Evolutionary conservation across 2,329 filamentous ascomycete species (phyloP).

Genomic region (Sarocladium strictum): DNA sequence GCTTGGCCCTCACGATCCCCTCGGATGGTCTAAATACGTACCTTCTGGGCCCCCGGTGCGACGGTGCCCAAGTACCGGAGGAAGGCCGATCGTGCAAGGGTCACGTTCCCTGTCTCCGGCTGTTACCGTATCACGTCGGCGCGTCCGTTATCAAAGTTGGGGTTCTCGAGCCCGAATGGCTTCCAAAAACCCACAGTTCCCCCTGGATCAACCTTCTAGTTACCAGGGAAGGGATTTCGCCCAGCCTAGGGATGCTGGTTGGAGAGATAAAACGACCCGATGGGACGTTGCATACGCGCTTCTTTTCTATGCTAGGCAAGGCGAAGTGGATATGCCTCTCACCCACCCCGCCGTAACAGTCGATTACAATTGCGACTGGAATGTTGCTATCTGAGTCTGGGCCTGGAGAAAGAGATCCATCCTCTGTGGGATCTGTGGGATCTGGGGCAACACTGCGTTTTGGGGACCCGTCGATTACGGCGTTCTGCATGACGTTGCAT

Average conservation of each 20-base stretch:
- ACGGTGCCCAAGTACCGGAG: not conserved
- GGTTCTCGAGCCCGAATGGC: too few species aligned
- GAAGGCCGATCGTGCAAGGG: not conserved
- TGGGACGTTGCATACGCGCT: conserved; percentile 1
- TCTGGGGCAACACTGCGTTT: not conserved
- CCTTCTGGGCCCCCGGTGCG: too few species aligned
- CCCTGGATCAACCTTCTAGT: not conserved
- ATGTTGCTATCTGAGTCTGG: too few species aligned
- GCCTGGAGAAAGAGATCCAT: too few species aligned
- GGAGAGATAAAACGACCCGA: not conserved
- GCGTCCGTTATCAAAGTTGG: too few species aligned
- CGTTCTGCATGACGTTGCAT: too few species aligned
- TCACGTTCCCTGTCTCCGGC: too few species aligned
- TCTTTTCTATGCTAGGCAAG: not conserved
- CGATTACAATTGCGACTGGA: not conserved
- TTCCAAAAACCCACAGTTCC: not conserved
- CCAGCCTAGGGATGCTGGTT: not conserved
- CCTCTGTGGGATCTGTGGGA: too few species aligned
- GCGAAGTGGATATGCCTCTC: not conserved
- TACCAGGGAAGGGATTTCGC: not conserved
- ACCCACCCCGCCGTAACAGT: not conserved
- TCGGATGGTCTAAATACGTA: not conserved
- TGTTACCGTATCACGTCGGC: too few species aligned
- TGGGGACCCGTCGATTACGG: not conserved
- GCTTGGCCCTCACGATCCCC: not conserved